Evolutionary conservation across 1,284 basidiomycete genomes (phyloP), one percentile per base, ranked within the genome.

Genomic region (Sanghuangporus weigelae): DNA sequence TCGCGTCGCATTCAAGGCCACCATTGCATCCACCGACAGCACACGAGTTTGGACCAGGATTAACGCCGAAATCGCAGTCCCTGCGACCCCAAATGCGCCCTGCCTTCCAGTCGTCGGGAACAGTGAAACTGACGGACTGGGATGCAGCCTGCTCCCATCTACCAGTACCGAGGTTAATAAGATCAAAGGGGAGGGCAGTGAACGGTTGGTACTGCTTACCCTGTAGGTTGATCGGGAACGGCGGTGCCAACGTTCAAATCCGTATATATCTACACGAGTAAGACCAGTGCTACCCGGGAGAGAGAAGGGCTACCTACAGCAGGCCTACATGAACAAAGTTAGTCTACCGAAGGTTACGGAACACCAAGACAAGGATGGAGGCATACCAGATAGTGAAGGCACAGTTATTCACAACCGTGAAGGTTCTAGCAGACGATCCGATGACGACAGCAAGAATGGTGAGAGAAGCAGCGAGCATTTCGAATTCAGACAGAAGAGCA

Each of bases 71-170:
- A 67, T 81, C 56, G 6, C 74, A 68, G 68, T 79, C 78, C 63
- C 85, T 76, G 42, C 85, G 85, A 40, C 85, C 85, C 70, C 72
- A 73, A 54, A 73, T 70, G 26, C 73, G 67, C 8, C 73, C 73
- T 14, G 70, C 63, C 40, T 66, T 68, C 73, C 73, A 74, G 64
- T 73, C 67, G 39, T 74, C 70, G 11, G 72, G 71, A n/a, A 74
- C 68, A 19, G 40, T 65, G 63, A 73, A 71, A 36, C 63, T 67
- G 21, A 65, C 65, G 7, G 62, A 44, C 16, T 65, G 62, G 31
- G 63, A 68, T 7, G 69, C 65, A 16, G 62, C 57, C 1, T 70
- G 70, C 42, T 67, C 60, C 72, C 73, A 74, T 26, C 72, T 67
- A 31, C 11, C 36, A 3, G 19, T 14, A 7, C 7, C 16, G 16